Base-by-base conservation (phyloP, 139 green algal species). In the Volvox africanus region DNA sequence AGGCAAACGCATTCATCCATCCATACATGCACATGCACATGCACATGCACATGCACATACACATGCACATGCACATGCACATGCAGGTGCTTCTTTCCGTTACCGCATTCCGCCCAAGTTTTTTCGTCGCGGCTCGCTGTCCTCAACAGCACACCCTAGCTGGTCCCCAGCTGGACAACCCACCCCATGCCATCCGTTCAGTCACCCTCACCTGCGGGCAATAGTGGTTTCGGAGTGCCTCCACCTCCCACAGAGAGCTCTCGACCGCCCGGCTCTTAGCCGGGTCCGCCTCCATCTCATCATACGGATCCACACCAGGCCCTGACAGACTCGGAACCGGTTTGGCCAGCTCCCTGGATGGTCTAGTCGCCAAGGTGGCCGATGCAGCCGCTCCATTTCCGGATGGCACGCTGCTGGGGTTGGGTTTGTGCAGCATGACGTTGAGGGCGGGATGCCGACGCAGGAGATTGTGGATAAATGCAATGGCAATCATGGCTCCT, bases 391-490 rank as follows among this genome's bases (percentile, higher is more conserved):
- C 2, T 28, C 65, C 65, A 24, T 73, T 73, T 9, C 65, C 11
- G 65, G 65, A 24, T 73, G 65, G 21, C 24, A 26, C 65, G 21
- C 9, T 33, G 61, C 69, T 17, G 81, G 62, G 37, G 75, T 73
- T 73, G 44, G 95, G 94, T 26, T 95, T 94, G 95, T 99, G 96
- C 75, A 99, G 88, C 80, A 99, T 94, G 65, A 97, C 93, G 62
- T 93, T 94, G 93, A 96, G 98, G 6, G 96, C 92, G 0, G 98
- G 97, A 93, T 99, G 98, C 30, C 98, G 94, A 18, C 98, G 94
- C 26, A 99, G 80, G 17, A 99, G 91, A 94, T 99, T 99, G 95
- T 99, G 98, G 18, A 99, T 95, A 92, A 99, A 99, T 19, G 94
- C 96, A 1, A 99, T 94, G 30, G 88, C 95, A 12, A 97, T 79